A percentile compares a stretch with the other conserved stretches of the same genome.
Conservation (phyloP, 371 early-diverging fungal genomes). For the Haplosporangium sp. region DNA sequence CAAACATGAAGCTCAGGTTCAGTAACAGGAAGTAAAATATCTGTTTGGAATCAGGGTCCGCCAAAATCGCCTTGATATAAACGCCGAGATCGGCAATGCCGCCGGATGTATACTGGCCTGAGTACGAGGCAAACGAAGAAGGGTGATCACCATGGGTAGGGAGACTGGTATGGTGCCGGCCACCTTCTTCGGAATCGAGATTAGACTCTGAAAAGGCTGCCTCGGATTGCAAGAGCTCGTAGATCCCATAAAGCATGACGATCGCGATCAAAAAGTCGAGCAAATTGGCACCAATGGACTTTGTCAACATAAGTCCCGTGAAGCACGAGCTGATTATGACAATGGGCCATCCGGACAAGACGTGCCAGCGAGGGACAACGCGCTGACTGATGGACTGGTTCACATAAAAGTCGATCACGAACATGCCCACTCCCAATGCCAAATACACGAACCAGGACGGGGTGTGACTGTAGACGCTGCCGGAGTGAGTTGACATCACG, state of each 20-base stretch:
- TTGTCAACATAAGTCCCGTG: slow-evolving; percentile 41
- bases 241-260: slow-evolving; percentile 51
- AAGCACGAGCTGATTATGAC: slow-evolving; percentile 41
- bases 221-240: slow-evolving; percentile 44
- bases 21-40: slow-evolving; percentile 92
- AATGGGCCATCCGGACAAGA: slow-evolving; percentile 52
- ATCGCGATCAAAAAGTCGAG: slow-evolving; percentile 48
- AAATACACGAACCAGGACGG: slow-evolving; percentile 44
- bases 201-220: slow-evolving; percentile 24
- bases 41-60: slow-evolving; percentile 83
- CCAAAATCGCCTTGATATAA: slow-evolving; percentile 66
- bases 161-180: slow-evolving; percentile 23
- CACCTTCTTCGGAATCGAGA: slow-evolving; percentile 38
- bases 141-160: slow-evolving; percentile 44
- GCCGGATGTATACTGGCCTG: slow-evolving; percentile 21
- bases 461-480: slow-evolving; percentile 20
- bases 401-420: slow-evolving; percentile 53
- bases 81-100: slow-evolving; percentile 39
- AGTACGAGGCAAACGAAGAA: neutral
- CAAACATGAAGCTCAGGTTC: slow-evolving; percentile 94
- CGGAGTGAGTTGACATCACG: slow-evolving; percentile 12
- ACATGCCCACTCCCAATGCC: slow-evolving; percentile 37
- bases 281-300: slow-evolving; percentile 49
- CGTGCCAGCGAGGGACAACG: slow-evolving; percentile 44
- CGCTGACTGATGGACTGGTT: slow-evolving; percentile 51